Evolutionary conservation across 768 basidiomycete species (phyloP).

Genomic region (Kwoniella shandongensis): DNA sequence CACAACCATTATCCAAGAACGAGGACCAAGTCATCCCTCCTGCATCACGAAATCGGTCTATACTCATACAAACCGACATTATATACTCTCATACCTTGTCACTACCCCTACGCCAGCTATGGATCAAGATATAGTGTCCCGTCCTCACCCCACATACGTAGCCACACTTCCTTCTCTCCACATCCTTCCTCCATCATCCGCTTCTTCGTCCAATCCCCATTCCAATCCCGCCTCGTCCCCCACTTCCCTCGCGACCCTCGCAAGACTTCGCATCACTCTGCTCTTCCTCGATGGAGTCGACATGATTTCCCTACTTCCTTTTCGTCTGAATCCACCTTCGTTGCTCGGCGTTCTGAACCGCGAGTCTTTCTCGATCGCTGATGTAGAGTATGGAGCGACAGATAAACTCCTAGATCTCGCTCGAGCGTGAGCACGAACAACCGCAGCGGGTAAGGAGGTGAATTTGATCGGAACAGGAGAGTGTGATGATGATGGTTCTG

Average conservation of each 20-base stretch:
- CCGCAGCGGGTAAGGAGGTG: background rate
- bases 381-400: background rate
- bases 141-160: background rate
- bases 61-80: too few relatives aligned
- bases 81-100: too few relatives aligned
- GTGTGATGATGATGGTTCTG: background rate
- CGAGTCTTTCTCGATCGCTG: constrained; percentile 1
- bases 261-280: constrained; percentile 23
- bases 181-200: constrained; percentile 30
- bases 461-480: background rate
- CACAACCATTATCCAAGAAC: too few relatives aligned
- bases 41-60: too few relatives aligned
- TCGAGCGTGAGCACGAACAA: background rate
- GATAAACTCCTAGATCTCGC: background rate
- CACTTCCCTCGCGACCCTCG: constrained; percentile 18
- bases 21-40: too few relatives aligned
- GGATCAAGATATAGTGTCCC: too few relatives aligned
- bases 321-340: background rate
- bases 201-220: constrained; percentile 43
- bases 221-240: constrained; percentile 38
- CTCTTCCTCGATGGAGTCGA: constrained; percentile 12
- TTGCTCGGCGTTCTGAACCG: background rate
- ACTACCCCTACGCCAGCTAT: too few relatives aligned
- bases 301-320: background rate
- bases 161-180: constrained; percentile 38